phyloP scores from a whole-genome alignment of 306 rosid genomes.

The Ziziphus jujuba region DNA sequence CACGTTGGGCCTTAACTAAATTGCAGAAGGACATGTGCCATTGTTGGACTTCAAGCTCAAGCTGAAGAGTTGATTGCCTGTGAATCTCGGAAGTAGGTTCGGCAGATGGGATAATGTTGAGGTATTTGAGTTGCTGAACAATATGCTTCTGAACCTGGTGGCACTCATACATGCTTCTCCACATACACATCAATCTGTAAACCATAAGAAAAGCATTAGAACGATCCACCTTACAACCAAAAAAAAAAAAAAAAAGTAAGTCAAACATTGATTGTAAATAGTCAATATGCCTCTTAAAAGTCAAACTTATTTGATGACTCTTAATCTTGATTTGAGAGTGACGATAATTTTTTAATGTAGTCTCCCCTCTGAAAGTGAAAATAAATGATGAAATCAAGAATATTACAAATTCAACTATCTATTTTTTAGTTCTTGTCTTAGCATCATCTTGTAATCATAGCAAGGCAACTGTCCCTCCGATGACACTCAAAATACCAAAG shows the following conservation, averaged over 20 bases:
- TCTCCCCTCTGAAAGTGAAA: too few relatives aligned
- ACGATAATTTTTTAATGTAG: too few relatives aligned
- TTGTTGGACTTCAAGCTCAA: conserved; percentile 87
- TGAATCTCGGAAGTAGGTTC: conserved; percentile 89
- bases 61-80: conserved; percentile 86
- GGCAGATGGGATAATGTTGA: conserved; percentile 69
- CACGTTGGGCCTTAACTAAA: conserved; percentile 75
- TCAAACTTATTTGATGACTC: too few relatives aligned
- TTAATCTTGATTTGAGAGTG: too few relatives aligned
- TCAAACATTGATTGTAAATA: too few relatives aligned
- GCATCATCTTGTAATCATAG: conserved; percentile 25
- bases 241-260: too few relatives aligned
- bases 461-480: conserved; percentile 21
- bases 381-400: neutral
- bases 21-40: conserved; percentile 91
- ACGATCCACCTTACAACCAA: neutral
- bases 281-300: too few relatives aligned
- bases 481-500: conserved; percentile 19
- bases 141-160: conserved; percentile 97
- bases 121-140: conserved; percentile 90
- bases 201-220: neutral
- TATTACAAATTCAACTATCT: neutral
- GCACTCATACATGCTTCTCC: conserved; percentile 97
- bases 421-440: too few relatives aligned
- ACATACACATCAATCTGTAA: conserved; percentile 92